Conservation (phyloP, 331 rosid genomes). For the Telfairia occidentalis region DNA sequence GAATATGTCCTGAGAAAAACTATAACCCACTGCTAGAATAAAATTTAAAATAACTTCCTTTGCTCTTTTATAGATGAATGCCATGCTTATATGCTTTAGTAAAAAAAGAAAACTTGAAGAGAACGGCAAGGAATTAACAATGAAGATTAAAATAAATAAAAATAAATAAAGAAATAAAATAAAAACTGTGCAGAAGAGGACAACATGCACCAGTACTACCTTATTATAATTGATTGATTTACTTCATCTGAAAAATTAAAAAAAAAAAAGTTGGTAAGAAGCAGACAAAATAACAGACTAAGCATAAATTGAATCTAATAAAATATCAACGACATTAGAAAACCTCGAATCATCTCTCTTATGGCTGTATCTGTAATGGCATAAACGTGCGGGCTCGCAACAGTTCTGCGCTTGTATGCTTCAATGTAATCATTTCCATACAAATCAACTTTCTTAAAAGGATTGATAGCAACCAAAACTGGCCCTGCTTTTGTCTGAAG, state of each 20-base stretch:
- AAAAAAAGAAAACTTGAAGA: neutral
- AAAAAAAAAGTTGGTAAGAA: slow-evolving; percentile 16
- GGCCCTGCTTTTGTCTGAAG: slow-evolving; percentile 97
- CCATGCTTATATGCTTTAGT: neutral
- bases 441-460: slow-evolving; percentile 82
- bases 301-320: slow-evolving; percentile 10
- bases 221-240: slow-evolving; percentile 91
- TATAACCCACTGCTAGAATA: neutral
- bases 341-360: slow-evolving; percentile 87
- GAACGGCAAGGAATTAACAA: neutral
- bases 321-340: slow-evolving; percentile 13
- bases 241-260: slow-evolving; percentile 81
- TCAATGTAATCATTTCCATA: slow-evolving; percentile 77
- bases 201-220: slow-evolving; percentile 29
- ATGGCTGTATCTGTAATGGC: slow-evolving; percentile 95
- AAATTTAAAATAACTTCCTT: neutral
- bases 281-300: slow-evolving; percentile 14
- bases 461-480: slow-evolving; percentile 89
- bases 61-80: neutral
- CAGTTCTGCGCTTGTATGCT: slow-evolving; percentile 61
- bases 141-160: too few species aligned
- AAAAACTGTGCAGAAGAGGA: neutral
- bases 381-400: slow-evolving; percentile 85
- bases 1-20: neutral
- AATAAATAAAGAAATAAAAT: too few species aligned